Conservation (phyloP, 2,329 filamentous ascomycete species). For the Xylariaceae sp. region DNA sequence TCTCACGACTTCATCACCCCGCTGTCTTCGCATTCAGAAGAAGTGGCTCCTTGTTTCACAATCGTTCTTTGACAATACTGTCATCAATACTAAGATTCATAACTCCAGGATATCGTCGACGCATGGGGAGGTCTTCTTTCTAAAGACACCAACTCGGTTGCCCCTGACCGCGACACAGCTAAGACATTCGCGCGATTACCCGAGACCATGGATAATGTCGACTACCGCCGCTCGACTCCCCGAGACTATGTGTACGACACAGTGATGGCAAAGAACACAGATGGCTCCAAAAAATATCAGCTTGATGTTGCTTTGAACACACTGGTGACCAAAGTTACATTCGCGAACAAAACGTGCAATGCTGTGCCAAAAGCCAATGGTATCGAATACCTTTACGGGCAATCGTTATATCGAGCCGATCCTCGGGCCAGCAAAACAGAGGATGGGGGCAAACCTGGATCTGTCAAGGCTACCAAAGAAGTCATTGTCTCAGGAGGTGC, state of each 20-base stretch:
- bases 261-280: constrained; percentile 31
- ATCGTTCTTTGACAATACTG: background rate
- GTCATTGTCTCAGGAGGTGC: constrained; percentile 36
- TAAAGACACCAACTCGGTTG: constrained; percentile 6
- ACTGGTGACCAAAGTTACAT: constrained; percentile 39
- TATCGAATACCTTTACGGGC: constrained; percentile 14
- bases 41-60: background rate
- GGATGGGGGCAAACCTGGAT: constrained; percentile 8
- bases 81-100: background rate
- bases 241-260: constrained; percentile 45
- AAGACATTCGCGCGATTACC: constrained; percentile 40
- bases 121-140: background rate
- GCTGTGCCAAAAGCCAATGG: constrained; percentile 28
- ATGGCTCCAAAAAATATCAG: constrained; percentile 43
- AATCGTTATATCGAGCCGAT: constrained; percentile 14
- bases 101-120: background rate
- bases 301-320: constrained; percentile 33
- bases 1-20: no score
- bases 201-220: constrained; percentile 39
- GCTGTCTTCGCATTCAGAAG: background rate
- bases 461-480: constrained; percentile 19
- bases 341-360: constrained; percentile 26
- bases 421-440: constrained; percentile 5
- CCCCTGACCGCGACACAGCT: constrained; percentile 5
- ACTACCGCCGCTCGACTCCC: constrained; percentile 47